Base-by-base conservation (phyloP, 495 filamentous ascomycete species). In the Penicillium soppii region DNA sequence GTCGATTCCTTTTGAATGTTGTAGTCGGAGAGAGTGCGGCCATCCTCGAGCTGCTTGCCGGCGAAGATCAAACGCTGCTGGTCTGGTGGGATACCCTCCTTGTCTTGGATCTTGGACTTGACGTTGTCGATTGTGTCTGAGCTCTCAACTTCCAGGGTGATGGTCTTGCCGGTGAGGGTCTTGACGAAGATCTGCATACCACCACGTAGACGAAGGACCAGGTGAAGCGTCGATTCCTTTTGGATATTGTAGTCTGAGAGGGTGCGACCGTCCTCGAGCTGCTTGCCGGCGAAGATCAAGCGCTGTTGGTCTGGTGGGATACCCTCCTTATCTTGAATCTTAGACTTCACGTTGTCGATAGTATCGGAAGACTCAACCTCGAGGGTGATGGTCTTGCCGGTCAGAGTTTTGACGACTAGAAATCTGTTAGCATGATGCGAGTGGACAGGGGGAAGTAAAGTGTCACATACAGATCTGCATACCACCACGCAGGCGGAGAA, bases 1-100 rank as follows among this genome's bases (percentile, higher is more conserved):
- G 94, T 98, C 33, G 87, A 91, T 72, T 97, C 94, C 76, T 98
- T 98, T 71, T 97, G 94, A 44, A 97, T 98, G 79, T 98, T 98
- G 83, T 97, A 97, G 67, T 97, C 94, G 54, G 84, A 89, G 2
- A 98, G 78, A n/a, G 92, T 97, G 15, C 92, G 89, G 58, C 87
- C 87, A 65, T 91, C 88, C 61, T 91, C 91, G 23, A 96, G 80
- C 70, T 96, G 91, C 86, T 97, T 97, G 57, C 92, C 92, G 30
- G 92, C 92, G 65, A 97, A 97, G 62, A 97, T 97, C 27, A 97
- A 75, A 66, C 92, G 90, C 69, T 95, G 91, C 71, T 95, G 91
- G 69, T 96, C 91, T 6, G 91, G 91, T 15, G 91, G 91, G 57
- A 96, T 96, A 37, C 91, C 91, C 71, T 96, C 91, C 80, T 96